Evolutionary conservation across 345 rosid species (phyloP), one percentile per base, ranked within the genome.

Genomic region (Rhodamnia argentea): DNA sequence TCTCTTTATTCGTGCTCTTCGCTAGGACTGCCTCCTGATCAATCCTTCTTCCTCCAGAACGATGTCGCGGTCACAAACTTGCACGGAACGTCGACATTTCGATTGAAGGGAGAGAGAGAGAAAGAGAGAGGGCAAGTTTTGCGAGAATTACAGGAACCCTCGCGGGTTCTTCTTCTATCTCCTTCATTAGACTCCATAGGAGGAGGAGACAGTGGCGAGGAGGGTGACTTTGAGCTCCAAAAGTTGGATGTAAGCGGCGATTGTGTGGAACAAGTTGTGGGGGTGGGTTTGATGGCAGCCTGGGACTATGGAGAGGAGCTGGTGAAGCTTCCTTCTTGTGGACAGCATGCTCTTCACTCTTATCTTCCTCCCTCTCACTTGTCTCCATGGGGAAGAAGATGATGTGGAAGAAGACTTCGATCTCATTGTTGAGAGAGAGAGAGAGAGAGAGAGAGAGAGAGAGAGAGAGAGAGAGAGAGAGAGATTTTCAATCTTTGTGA

Each of bases 221-320:
- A 85, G 75, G 60, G 27, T 52, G 10, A 82, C 87, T 85, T 85
- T 85, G 87, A 85, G 87, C 37, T 85, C 75, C 53, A 85, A 60
- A 47, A 78, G 83, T 84, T 37, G 83, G 62, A 85, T 81, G 64
- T 85, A 78, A 85, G 78, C 60, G n/a, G 87, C 53, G 52, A 85
- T 81, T 60, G 23, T 51, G 52, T 12, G 52, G 84, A 85, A 78
- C 84, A 85, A 47, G 76, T 82, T 26, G 4, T 42, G 81, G 47
- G 81, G 81, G 47, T 37, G 81, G 40, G 47, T 70, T 18, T 70
- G 52, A 55, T 54, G n/a, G 83, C 84, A 85, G 23, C 84, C 75
- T 15, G 75, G 87, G 44, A 85, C 81, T 52, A 53, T 85, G 74
- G 53, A 13, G 83, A n/a, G 64, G 27, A 85, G 84, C 87, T 85